Percentiles rank a stretch among this genome's conserved stretches.
Conservation (phyloP, 805 yeast species). For the Priceomyces haplophilus region DNA sequence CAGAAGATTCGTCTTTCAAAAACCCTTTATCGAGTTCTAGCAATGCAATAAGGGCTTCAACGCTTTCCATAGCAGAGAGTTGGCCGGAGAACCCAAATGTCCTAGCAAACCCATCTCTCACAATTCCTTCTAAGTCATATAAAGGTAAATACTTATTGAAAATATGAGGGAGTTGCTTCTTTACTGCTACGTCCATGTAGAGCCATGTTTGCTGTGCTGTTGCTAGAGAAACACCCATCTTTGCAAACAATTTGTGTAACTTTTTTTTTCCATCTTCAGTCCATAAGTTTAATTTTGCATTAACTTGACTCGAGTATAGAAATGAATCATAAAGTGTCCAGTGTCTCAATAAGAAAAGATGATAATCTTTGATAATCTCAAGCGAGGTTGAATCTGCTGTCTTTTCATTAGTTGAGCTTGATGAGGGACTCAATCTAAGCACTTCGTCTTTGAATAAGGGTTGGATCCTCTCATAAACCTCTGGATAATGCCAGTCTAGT, state of each 20-base stretch:
- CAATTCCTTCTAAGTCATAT: conserved; percentile 79
- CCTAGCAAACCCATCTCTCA: conserved; percentile 82
- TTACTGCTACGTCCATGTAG: conserved; percentile 78
- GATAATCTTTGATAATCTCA: conserved; percentile 76
- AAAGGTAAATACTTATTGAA: conserved; percentile 67
- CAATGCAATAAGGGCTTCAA: conserved; percentile 81
- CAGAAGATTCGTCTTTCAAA: conserved; percentile 16
- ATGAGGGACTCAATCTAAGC: conserved; percentile 54
- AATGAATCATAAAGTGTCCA: conserved; percentile 92
- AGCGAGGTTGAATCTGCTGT: conserved; percentile 47
- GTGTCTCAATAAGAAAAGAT: conserved; percentile 81
- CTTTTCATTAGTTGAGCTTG: conserved; percentile 18
- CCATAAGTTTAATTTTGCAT: conserved; percentile 84
- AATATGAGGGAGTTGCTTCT: conserved; percentile 65
- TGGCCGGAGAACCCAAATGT: conserved; percentile 86
- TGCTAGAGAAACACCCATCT: conserved; percentile 89
- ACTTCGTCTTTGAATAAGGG: conserved; percentile 85
- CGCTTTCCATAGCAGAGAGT: conserved; percentile 88
- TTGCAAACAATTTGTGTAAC: conserved; percentile 87
- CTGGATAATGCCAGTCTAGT: conserved; percentile 67
- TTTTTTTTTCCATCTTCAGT: conserved; percentile 86
- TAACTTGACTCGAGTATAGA: conserved; percentile 85
- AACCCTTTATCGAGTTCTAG: conserved; percentile 58
- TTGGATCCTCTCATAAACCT: conserved; percentile 65
- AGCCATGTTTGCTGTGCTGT: conserved; percentile 92